These are phyloP conservation scores for Pulveroboletus sp. DNA, from an alignment of 768 basidiomycete species.

Conservation along the genomic window DNA sequence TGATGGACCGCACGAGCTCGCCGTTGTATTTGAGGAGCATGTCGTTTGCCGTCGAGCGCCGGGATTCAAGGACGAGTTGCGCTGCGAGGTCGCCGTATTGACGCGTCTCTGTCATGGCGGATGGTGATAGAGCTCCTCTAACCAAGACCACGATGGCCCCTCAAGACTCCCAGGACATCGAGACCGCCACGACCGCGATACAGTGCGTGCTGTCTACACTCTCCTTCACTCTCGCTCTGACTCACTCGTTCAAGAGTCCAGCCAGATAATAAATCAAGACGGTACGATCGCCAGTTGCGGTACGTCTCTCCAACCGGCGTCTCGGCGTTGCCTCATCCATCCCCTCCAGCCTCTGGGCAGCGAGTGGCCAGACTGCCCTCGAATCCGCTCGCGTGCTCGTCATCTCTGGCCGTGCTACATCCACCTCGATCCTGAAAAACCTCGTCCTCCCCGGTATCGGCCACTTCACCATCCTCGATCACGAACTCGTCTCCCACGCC, in stretches of 20 bases:
- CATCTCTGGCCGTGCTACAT: conserved; percentile 75
- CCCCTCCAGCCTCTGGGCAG: conserved; percentile 76
- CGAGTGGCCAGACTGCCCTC: conserved; percentile 84
- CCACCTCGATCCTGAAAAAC: conserved; percentile 90
- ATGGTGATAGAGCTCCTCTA: not conserved
- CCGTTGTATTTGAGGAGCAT: conserved; percentile 91
- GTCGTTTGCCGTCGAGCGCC: conserved; percentile 78
- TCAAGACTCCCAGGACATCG: conserved; percentile 44
- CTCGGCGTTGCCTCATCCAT: not conserved
- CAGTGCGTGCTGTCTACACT: conserved; percentile 27
- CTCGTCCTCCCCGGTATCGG: conserved; percentile 94
- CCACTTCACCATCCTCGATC: conserved; percentile 89
- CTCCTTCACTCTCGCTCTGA: not conserved
- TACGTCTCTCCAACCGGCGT: conserved; percentile 28
- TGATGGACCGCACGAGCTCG: conserved; percentile 74
- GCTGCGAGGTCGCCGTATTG: conserved; percentile 85
- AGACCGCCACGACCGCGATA: conserved; percentile 39
- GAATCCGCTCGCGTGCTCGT: conserved; percentile 81
- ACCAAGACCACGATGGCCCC: conserved; percentile 24
- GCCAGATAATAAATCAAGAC: conserved; percentile 83
- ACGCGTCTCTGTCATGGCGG: conserved; percentile 44
- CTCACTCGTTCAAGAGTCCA: conserved; percentile 39
- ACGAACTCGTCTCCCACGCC: conserved; percentile 50
- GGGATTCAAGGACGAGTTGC: conserved; percentile 81
- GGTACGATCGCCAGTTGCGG: conserved; percentile 96